A percentile compares a stretch with the other conserved stretches of the same genome.
Evolutionary conservation across 73 alveolate species (phyloP).

Genomic region (Paramecium pentaurelia): DNA sequence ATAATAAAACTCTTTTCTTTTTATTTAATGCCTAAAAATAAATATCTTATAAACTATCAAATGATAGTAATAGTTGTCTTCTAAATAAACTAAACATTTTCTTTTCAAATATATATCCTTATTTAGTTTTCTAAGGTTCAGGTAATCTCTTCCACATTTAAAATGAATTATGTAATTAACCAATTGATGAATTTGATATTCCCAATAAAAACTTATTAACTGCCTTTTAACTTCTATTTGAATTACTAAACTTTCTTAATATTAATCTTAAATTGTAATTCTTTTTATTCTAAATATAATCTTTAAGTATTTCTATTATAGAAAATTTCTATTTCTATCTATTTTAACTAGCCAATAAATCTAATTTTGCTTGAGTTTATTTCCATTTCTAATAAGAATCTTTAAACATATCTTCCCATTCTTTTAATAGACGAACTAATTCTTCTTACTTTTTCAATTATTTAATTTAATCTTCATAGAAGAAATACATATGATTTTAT

Average conservation of each 20-base stretch:
- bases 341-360: neutral
- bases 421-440: neutral
- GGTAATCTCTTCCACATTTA: constrained; percentile 7
- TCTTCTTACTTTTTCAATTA: neutral
- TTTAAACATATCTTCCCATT: constrained; percentile 13
- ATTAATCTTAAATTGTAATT: neutral
- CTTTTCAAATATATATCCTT: neutral
- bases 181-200: neutral
- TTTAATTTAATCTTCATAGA: neutral
- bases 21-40: neutral
- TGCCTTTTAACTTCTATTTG: neutral
- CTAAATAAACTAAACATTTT: neutral
- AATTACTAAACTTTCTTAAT: neutral
- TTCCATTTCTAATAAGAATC: constrained; percentile 38
- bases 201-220: neutral
- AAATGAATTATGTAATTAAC: neutral
- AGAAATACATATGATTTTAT: neutral
- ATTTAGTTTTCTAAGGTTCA: neutral
- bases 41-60: neutral
- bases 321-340: neutral
- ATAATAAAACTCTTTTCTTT: neutral
- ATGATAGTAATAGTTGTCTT: neutral
- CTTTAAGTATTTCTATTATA: neutral
- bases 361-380: neutral
- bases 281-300: neutral